Base-by-base conservation (phyloP, 2,329 filamentous ascomycete genomes). In the Alternaria sp. region DNA sequence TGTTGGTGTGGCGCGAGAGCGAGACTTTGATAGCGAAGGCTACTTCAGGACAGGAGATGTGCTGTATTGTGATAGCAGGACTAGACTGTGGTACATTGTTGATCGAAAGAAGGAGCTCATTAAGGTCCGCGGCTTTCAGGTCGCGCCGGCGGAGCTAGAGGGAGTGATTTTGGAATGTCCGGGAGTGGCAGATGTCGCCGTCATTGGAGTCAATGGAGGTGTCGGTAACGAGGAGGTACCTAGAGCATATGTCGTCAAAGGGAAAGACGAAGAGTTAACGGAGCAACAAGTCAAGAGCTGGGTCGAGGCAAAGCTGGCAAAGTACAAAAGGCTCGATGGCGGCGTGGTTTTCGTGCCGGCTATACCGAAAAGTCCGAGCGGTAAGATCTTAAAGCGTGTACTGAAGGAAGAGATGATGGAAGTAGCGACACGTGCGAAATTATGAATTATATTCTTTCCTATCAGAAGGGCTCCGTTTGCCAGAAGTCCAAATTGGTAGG, bases 81-180 rank as follows among this genome's bases (percentile, higher is more conserved):
- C 36, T 7, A 38, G 16, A 14, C 32, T 58, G 22, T 58, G 48
- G 49, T 96, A 89, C 81, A 93, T 96, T 75, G 94, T 93, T 0
- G 93, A 96, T 74, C 88, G 93, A 5, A 70, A 74, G 54, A 75
- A 75, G 57, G 72, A 75, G 48, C 47, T 75, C 18, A 67, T 74
- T 52, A 75, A 75, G 51, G 73, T 70, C 49, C 71, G 71, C 44
- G 68, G 75, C 14, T 78, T 81, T 62, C 80, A 81, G 57, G 78
- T 81, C 7, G 78, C 80, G 5, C 80, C 80, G 1, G 79, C 78
- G 7, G 78, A 81, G 49, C 67, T 81, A 1, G 79, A 81, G 61
- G 78, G 75, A 18, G 63, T 75, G 16, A 71, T 81, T 1, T 65
- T 71, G 5, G 68, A 69, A 7, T 76, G 81, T 55, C 63, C 67